Base-by-base conservation (phyloP, 345 rosid species). In the Corchorus capsularis region DNA sequence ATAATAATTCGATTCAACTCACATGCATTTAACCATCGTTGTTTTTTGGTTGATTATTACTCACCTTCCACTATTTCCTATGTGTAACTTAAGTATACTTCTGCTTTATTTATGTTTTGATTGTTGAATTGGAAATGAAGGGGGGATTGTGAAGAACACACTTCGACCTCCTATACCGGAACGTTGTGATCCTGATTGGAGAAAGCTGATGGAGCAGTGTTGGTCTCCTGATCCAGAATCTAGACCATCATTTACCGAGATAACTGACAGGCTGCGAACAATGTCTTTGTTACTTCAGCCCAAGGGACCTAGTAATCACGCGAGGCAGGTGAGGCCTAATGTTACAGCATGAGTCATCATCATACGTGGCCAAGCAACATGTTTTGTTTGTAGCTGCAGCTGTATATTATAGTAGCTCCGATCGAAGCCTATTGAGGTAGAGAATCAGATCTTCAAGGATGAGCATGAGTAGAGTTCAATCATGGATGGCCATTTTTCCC, bases 131-230 rank as follows among this genome's bases (percentile, higher is more conserved):
- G 20, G 15, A n/a, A 75, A 10, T 72, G 57, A 77, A 89, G 96
- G 93, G 3, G 92, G 96, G 64, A 88, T 88, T 4, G 85, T 89
- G 41, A 89, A 86, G 85, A 91, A 89, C 83, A 83, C 86, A 0
- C 91, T 91, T 67, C 83, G 95, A 63, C 90, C 91, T 54, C 49
- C 85, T 1, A 85, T 91, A 64, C 91, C 93, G 0, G 84, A 84
- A 73, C 63, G 27, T 0, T 89, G 95, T 73, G 82, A 88, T 60
- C 83, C 87, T 0, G 87, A 89, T 4, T 90, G 94, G 92, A 84
- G 77, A 75, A 88, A 72, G 72, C 75, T 86, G 61, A 90, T 90
- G 90, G 92, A 88, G 77, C 78, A 88, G 45, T 90, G 94, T 83
- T 90, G 92, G 92, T 83, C 88, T 56, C 78, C 82, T n/a, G 85